These are phyloP conservation scores for Saccharomyces kudriavzevii DNA, from an alignment of 805 yeast genomes.

Conservation along the genomic window DNA sequence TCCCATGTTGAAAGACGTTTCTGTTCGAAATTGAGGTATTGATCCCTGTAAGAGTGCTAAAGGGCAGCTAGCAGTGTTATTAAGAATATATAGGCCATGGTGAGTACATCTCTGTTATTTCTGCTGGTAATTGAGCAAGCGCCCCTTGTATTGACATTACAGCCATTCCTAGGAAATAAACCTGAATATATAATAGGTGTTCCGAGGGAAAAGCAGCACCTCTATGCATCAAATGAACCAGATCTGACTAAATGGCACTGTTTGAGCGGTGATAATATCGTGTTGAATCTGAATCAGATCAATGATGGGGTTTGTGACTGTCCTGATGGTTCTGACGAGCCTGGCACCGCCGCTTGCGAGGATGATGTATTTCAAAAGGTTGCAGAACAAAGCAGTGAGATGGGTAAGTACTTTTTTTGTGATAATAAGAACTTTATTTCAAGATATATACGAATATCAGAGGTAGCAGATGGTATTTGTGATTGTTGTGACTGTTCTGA, in stretches of 20 bases:
- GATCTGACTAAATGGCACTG: constrained; percentile 61
- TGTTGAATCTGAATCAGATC: constrained; percentile 50
- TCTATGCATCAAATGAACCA: constrained; percentile 31
- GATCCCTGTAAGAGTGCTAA: not conserved
- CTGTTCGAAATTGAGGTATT: not conserved
- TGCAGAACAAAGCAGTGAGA: constrained; percentile 1
- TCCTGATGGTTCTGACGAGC: constrained; percentile 97
- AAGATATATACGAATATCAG: constrained; percentile 51
- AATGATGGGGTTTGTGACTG: constrained; percentile 93
- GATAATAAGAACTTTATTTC: constrained; percentile 64
- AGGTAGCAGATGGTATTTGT: constrained; percentile 85
- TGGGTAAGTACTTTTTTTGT: constrained; percentile 55
- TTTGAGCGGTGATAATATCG: constrained; percentile 56
- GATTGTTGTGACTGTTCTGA: constrained; percentile 98
- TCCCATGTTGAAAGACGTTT: not conserved
- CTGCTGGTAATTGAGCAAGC: not conserved
- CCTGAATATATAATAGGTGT: constrained; percentile 9
- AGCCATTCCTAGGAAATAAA: too few species aligned
- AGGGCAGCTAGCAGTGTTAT: not conserved
- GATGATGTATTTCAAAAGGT: constrained; percentile 6
- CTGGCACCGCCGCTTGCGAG: constrained; percentile 83
- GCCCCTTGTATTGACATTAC: not conserved
- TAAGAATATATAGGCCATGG: not conserved
- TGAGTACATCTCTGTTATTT: not conserved
- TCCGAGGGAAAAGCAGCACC: constrained; percentile 12